Evolutionary conservation across 225 moss, liverwort and hornwort genomes (phyloP).

Genomic region (Rhytidiadelphus loreus): DNA sequence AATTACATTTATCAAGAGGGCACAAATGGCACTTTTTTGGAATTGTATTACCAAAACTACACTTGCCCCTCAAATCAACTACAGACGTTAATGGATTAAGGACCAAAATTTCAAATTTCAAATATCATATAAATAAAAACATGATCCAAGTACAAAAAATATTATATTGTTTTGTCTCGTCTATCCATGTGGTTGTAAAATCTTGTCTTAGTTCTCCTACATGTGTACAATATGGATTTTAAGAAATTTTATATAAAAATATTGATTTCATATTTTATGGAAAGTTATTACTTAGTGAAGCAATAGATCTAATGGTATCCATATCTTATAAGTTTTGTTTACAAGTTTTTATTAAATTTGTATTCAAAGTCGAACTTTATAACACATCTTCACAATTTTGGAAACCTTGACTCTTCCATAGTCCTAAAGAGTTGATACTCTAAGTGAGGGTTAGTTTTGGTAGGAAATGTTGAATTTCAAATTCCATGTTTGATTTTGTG

Average conservation of each 20-base stretch:
- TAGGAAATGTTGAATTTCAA: not conserved
- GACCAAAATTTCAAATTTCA: no score
- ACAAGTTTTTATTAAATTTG: not conserved
- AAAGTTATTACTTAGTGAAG: not conserved
- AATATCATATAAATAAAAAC: no score
- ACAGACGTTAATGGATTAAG: no score
- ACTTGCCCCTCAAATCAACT: no score
- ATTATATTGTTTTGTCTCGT: no score
- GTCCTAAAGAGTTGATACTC: not conserved
- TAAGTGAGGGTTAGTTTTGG: not conserved
- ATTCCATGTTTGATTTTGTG: not conserved
- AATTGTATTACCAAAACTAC: no score
- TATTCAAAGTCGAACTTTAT: not conserved
- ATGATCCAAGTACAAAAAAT: not conserved
- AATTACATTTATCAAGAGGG: no score
- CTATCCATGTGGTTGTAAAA: no score
- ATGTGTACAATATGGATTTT: not conserved
- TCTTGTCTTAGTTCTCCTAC: no score
- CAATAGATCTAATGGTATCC: not conserved
- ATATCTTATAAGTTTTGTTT: not conserved
- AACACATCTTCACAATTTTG: not conserved
- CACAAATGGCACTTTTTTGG: no score
- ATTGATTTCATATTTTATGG: not conserved
- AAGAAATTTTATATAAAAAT: not conserved
- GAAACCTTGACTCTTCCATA: not conserved